phyloP scores from a whole-genome alignment of 2,329 filamentous ascomycete genomes.

The Sclerotinia borealis region DNA sequence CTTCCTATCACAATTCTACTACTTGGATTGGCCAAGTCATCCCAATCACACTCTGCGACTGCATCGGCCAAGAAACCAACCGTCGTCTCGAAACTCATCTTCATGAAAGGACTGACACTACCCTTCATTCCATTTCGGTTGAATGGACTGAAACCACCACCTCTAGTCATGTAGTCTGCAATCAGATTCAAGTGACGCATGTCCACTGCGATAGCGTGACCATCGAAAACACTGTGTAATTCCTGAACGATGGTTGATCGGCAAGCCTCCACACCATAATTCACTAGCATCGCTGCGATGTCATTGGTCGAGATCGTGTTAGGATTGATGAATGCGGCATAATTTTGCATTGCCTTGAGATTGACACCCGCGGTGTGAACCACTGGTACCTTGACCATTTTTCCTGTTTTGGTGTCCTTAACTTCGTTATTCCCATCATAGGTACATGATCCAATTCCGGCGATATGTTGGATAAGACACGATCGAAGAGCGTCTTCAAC shows the following conservation, averaged over 20 bases:
- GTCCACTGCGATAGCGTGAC: slow-evolving; percentile 90
- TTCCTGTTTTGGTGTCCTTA: slow-evolving; percentile 42
- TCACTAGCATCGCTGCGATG: slow-evolving; percentile 73
- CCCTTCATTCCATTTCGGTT: slow-evolving; percentile 82
- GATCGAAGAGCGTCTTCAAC: slow-evolving; percentile 75
- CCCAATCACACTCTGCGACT: slow-evolving; percentile 82
- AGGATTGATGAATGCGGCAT: slow-evolving; percentile 77
- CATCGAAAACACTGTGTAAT: slow-evolving; percentile 76
- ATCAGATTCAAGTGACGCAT: slow-evolving; percentile 91
- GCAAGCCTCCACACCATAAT: slow-evolving; percentile 92
- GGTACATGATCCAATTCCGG: slow-evolving; percentile 67
- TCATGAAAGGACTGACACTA: slow-evolving; percentile 86
- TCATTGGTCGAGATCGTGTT: slow-evolving; percentile 88
- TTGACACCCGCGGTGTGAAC: slow-evolving; percentile 84
- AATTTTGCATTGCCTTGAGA: slow-evolving; percentile 82
- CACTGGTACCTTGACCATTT: slow-evolving; percentile 45
- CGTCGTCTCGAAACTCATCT: slow-evolving; percentile 99
- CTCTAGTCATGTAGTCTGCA: slow-evolving; percentile 95
- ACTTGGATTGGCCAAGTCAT: slow-evolving; percentile 79
- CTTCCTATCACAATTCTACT: slow-evolving; percentile 83
- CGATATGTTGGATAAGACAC: slow-evolving; percentile 81
- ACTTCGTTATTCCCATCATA: slow-evolving; percentile 55
- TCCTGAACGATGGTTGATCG: slow-evolving; percentile 82
- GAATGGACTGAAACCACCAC: slow-evolving; percentile 83
- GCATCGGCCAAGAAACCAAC: slow-evolving; percentile 90